Base-by-base conservation (phyloP, 129 eudicot genomes). In the Tagetes erecta region DNA sequence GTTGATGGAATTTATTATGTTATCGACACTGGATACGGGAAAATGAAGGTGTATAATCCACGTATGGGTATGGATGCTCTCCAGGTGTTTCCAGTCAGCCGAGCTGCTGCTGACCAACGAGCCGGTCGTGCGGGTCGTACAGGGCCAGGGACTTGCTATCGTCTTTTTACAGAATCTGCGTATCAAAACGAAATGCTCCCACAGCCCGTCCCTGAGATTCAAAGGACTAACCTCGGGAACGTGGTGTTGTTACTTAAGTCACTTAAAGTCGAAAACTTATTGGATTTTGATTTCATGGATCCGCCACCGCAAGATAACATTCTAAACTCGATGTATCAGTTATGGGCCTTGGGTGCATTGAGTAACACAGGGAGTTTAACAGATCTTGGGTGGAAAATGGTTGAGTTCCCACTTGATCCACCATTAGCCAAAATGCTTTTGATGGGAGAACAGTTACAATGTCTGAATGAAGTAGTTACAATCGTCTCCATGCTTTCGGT, bases 221-320 rank as follows among this genome's bases (percentile, higher is more conserved):
- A 88, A 57, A 76, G 93, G 80, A 88, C 93, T 13, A 88, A 88
- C 58, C 87, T 88, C 1, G 90, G 93, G 0, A 85, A 88, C 6
- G 87, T 88, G 1, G 93, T 88, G 40, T 40, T 88, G 84, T 40
- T 88, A 20, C 93, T 88, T 7, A 88, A 88, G 33, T 85, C 90
- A 27, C 84, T 88, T 3, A 88, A 88, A 72, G 64, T 88, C 3
- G 93, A 88, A 52, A 88, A 85, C 71, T 46, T 88, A 45, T 62
- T 88, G 53, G 89, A 88, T 73, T 88, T 88, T 8, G 93, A 88
- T 58, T 88, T 88, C 75, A 88, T 88, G 93, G 93, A 88, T 63
- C 93, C 93, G 10, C 93, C 93, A 1, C 93, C 93, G 1, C 93
- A 87, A 70, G 93, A 87, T 76, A 87, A 87, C 67, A 87, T 88